Conservation (phyloP, 73 alveolate species). For the Uronychia setigera region DNA sequence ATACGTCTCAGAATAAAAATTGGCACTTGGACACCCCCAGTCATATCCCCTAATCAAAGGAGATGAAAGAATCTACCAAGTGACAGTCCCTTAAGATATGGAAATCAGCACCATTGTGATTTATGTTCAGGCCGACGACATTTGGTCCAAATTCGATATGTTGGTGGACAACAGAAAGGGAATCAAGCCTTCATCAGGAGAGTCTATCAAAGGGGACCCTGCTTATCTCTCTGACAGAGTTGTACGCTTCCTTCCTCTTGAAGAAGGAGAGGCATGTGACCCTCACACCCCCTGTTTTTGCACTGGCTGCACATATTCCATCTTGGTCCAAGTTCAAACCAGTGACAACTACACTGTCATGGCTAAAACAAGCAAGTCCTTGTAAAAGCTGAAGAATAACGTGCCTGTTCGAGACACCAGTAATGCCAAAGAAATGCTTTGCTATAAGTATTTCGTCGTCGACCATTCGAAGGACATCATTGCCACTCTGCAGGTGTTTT, state of each 20-base stretch:
- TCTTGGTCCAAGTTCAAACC: not conserved
- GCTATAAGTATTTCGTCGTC: not conserved
- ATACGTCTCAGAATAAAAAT: not conserved
- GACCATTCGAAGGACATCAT: not conserved
- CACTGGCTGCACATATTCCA: not conserved
- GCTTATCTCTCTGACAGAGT: not conserved
- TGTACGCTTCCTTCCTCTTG: not conserved
- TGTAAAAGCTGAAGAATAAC: not conserved
- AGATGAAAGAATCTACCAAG: not conserved
- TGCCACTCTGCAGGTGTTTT: not conserved
- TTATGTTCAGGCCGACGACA: not conserved
- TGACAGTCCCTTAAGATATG: not conserved
- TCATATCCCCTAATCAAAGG: not conserved
- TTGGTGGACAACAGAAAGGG: not conserved
- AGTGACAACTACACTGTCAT: not conserved
- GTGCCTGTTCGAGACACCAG: not conserved
- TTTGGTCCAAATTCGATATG: not conserved
- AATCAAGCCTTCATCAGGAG: not conserved
- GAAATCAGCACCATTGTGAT: not conserved
- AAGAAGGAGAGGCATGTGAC: not conserved
- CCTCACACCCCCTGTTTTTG: not conserved
- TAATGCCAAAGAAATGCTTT: not conserved
- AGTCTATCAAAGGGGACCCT: not conserved
- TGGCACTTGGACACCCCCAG: not conserved
- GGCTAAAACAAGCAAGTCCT: not conserved